Evolutionary conservation across 2,329 filamentous ascomycete genomes (phyloP), one percentile per base, ranked within the genome.

Genomic region (Fusarium sp.): DNA sequence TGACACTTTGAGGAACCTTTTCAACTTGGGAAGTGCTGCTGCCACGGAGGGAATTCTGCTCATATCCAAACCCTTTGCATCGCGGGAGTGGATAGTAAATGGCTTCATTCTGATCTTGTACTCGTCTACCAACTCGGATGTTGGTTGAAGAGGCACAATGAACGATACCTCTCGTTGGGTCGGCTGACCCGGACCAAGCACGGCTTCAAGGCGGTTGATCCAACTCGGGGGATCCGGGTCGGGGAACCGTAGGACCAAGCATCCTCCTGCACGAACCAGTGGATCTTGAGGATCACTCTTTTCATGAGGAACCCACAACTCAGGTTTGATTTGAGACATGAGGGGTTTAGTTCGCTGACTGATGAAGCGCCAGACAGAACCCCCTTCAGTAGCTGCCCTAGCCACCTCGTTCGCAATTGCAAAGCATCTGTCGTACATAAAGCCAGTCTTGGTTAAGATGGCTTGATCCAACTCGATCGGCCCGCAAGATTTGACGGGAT

Each of bases 401-500:
- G 75, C 72, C 5, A 76, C 74, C 35, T 82, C 77, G 2, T 74
- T 72, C 0, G 82, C 81, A 0, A 83, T 66, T 5, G 76, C 80
- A 45, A 82, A 77, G 52, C 74, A 75, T 6, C 79, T 65, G 31
- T 80, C 79, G 34, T 76, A 72, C 6, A 66, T 20, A 7, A 80
- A 76, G 0, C 79, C 78, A 1, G 72, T 72, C 27, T 80, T 80
- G 11, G 76, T 66, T 8, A 80, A 71, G 7, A 72, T 22, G 1
- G 76, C 76, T 3, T 74, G 62, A 16, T 75, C 34, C 18, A 80
- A 13, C 31, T 80, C 79, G 6, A 80, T 61, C 0, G 77, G 76
- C 1, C 66, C 76, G 45, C 78, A 80, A 0, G 79, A 80, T 38
- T 80, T 80, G 58, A 80, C 69, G 0, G 79, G 79, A 13, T 80